These are phyloP conservation scores for Citeromyces matritensis DNA, from an alignment of 805 yeast genomes.

Conservation along the genomic window DNA sequence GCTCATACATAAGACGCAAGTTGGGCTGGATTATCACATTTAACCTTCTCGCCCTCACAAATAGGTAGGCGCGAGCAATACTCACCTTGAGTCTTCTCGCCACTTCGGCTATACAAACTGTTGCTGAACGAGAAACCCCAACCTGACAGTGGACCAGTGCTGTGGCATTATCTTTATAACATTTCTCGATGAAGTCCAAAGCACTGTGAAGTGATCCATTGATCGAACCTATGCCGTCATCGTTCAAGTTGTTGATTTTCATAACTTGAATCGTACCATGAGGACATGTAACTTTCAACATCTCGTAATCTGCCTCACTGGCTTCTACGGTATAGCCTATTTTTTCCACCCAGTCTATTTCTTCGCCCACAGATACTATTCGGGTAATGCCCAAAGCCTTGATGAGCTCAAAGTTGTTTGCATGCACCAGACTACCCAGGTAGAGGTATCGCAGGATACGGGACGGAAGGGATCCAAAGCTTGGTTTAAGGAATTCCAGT, in stretches of 20 bases:
- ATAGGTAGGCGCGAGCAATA: slow-evolving; percentile 69
- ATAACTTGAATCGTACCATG: slow-evolving; percentile 9
- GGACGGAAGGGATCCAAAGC: slow-evolving; percentile 69
- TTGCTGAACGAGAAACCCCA: slow-evolving; percentile 90
- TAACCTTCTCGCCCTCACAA: slow-evolving; percentile 77
- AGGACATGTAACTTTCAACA: no score
- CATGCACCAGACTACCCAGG: slow-evolving; percentile 75
- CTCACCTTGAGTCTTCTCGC: slow-evolving; percentile 61
- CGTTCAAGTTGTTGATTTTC: slow-evolving; percentile 64
- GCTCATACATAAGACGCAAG: slow-evolving; percentile 79
- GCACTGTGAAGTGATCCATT: slow-evolving; percentile 46
- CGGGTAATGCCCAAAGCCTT: slow-evolving; percentile 52
- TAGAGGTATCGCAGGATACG: slow-evolving; percentile 71
- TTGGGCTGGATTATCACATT: slow-evolving; percentile 94
- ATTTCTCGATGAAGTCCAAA: slow-evolving; percentile 48
- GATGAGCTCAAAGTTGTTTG: slow-evolving; percentile 53
- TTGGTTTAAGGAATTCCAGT: slow-evolving; percentile 4
- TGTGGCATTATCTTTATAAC: slow-evolving; percentile 25
- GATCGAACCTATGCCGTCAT: slow-evolving; percentile 81
- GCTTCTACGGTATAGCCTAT: slow-evolving; percentile 8
- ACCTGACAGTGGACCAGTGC: slow-evolving; percentile 87
- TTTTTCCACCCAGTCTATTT: slow-evolving; percentile 41
- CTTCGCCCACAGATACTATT: slow-evolving; percentile 80
- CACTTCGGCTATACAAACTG: slow-evolving; percentile 90
- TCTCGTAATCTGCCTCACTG: slow-evolving; percentile 10